phyloP scores from a whole-genome alignment of 2,329 filamentous ascomycete genomes.

The Parastagonospora avenae region DNA sequence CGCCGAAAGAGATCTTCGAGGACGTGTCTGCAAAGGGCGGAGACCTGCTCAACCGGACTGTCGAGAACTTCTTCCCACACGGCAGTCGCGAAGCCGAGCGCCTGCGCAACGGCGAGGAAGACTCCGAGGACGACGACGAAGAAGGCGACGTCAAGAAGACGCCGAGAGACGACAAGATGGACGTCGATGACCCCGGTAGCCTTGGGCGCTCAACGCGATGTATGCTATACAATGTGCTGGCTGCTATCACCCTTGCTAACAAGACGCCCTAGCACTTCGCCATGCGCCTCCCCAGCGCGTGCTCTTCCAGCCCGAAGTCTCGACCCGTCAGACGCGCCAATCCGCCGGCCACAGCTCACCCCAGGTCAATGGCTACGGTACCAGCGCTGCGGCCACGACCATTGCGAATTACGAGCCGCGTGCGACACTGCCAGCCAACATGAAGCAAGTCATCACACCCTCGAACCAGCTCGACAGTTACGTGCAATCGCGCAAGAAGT shows the following conservation, averaged over 20 bases:
- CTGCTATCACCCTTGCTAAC: slow-evolving; percentile 32
- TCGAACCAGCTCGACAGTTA: slow-evolving; percentile 75
- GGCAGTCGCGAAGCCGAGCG: slow-evolving; percentile 55
- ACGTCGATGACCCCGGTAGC: slow-evolving; percentile 50
- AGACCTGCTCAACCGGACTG: slow-evolving; percentile 74
- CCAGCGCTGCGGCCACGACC: slow-evolving; percentile 56
- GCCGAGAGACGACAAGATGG: slow-evolving; percentile 58
- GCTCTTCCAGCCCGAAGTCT: slow-evolving; percentile 82
- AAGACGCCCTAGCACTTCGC: slow-evolving; percentile 56
- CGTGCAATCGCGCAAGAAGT: slow-evolving; percentile 60
- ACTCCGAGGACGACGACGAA: slow-evolving; percentile 54
- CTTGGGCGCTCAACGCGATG: slow-evolving; percentile 42
- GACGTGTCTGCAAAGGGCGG: slow-evolving; percentile 80
- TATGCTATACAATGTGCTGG: slow-evolving; percentile 10
- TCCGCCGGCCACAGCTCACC: slow-evolving; percentile 48
- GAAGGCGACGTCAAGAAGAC: slow-evolving; percentile 51
- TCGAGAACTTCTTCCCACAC: slow-evolving; percentile 71
- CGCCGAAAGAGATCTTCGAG: slow-evolving; percentile 86
- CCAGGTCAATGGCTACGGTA: slow-evolving; percentile 49
- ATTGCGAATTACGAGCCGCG: slow-evolving; percentile 74
- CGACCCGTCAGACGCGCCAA: slow-evolving; percentile 68
- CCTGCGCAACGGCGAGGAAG: slow-evolving; percentile 60
- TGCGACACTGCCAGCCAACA: slow-evolving; percentile 64
- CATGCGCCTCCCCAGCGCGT: slow-evolving; percentile 85
- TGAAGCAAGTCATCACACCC: slow-evolving; percentile 77